phyloP scores from a whole-genome alignment of 78 protist species.

The Monosiga brevicollis region DNA sequence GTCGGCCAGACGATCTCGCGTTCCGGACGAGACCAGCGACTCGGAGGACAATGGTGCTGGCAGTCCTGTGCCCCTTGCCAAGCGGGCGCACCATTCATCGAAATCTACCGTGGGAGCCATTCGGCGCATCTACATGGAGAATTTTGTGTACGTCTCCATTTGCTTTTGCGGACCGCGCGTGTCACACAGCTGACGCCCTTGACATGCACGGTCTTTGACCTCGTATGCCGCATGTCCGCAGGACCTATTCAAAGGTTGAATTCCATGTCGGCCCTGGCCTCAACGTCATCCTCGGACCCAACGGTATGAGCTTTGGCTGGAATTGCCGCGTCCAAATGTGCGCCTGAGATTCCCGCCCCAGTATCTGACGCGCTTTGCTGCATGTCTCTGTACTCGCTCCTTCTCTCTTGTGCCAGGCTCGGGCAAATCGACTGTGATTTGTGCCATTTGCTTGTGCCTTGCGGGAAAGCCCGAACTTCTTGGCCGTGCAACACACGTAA shows the following conservation, averaged over 20 bases:
- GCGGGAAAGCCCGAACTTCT: constrained; percentile 60
- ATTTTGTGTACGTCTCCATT: constrained; percentile 20
- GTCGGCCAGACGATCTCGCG: too few species aligned
- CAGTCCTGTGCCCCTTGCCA: too few species aligned
- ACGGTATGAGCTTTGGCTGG: constrained; percentile 41
- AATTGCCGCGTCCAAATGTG: not conserved
- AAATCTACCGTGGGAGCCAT: too few species aligned
- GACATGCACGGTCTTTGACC: not conserved
- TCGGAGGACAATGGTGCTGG: too few species aligned
- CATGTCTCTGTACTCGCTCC: not conserved
- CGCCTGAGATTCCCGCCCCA: not conserved
- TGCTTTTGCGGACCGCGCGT: not conserved
- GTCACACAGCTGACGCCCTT: not conserved
- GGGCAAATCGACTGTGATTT: constrained; percentile 80
- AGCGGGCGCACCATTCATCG: too few species aligned
- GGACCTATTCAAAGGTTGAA: constrained; percentile 25
- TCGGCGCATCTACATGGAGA: constrained; percentile 9
- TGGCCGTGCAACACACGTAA: constrained; percentile 10
- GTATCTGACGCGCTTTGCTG: not conserved
- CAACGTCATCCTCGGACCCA: constrained; percentile 87
- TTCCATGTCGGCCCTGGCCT: constrained; percentile 41
- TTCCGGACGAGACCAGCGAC: too few species aligned
- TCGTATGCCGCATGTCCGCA: not conserved
- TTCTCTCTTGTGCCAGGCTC: not conserved
- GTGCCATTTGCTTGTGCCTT: constrained; percentile 76